Base-by-base conservation (phyloP, 768 basidiomycete species). In the Tulasnella sp. region DNA sequence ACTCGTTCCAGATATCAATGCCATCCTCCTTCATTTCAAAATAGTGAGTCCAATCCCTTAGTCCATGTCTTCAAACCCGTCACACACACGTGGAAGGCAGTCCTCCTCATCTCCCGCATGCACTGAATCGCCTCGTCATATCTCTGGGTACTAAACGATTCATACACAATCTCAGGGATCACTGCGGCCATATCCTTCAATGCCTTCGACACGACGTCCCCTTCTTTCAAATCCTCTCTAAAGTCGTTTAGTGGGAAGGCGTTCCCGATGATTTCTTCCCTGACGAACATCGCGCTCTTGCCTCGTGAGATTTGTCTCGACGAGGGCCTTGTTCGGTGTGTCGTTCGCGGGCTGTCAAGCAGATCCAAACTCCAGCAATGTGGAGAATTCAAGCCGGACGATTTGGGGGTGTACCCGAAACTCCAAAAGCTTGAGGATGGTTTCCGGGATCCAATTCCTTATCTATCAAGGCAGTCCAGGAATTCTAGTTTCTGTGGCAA, bases 141-240 rank as follows among this genome's bases (percentile, higher is more conserved):
- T 77, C 94, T 86, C 79, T 89, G 86, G 45, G 83, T 84, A 52
- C 92, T 87, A 83, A 96, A 97, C 45, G 92, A 92, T 34, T 85
- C 85, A 78, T 87, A 81, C 14, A 92, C 85, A 58, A 94, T 87
- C 81, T 94, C 91, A 76, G 85, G 85, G 67, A 96, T 88, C 12
- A 95, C 90, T 19, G 82, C 85, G 17, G 86, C 89, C 68, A 96
- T 82, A 82, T 96, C 95, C 79, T 91, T 90, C 9, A 94, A 91
- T 0, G 93, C 94, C 83, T 96, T 94, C 17, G 87, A 89, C 49
- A 96, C 93, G 25, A 94, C 84, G 81, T 94, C 94, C 0, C 93
- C 93, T 73, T 86, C 86, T 72, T 80, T 78, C 40, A 93, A 83
- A 81, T 93, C 92, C 79, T 86, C 84, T 77, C 85, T 84, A 84